Evolutionary conservation across 208 protist genomes (phyloP), one percentile per base, ranked within the genome.

Genomic region (Leishmania tarentolae): DNA sequence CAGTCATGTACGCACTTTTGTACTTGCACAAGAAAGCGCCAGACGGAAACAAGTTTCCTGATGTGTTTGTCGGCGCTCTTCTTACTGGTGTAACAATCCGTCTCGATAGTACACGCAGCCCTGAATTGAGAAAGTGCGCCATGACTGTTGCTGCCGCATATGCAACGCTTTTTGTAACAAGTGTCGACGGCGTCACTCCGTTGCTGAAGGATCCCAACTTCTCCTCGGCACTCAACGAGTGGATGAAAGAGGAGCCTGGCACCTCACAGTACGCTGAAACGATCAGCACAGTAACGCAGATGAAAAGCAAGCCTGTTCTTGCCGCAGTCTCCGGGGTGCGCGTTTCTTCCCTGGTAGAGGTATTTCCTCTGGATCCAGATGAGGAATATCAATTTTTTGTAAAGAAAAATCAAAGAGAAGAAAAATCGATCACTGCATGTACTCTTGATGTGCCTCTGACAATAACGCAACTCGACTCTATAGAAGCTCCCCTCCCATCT

Each of bases 1-100:
- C 86, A 6, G 72, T 91, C 72, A 88, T 94, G 83, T 94, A 94
- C 77, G 78, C 84, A 5, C 76, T 94, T n/a, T 63, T 90, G n/a
- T 83, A 89, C 63, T 40, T 85, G 80, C 44, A 79, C 37, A 79
- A 44, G 75, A 72, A 79, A 77, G 35, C 47, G n/a, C 46, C 57
- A 0, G 72, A 74, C 53, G 46, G 53, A 31, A 24, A 46, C 47
- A 13, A 0, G 19, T 83, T 94, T 68, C 87, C 91, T 70, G 31
- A 59, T 73, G 76, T 72, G 31, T 75, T 88, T 42, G 59, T 92
- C 11, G 74, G 83, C 11, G 74, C 90, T 21, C 76, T 95, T 65
- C 78, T 93, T 24, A 83, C 74, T 42, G 91, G 91, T 53, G 83
- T 93, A 59, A 88, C 88, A 42, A 21, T 76, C 35, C 89, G 91